Evolutionary conservation across 2,329 filamentous ascomycete genomes (phyloP).

Genomic region (Cyclaneusma minus): DNA sequence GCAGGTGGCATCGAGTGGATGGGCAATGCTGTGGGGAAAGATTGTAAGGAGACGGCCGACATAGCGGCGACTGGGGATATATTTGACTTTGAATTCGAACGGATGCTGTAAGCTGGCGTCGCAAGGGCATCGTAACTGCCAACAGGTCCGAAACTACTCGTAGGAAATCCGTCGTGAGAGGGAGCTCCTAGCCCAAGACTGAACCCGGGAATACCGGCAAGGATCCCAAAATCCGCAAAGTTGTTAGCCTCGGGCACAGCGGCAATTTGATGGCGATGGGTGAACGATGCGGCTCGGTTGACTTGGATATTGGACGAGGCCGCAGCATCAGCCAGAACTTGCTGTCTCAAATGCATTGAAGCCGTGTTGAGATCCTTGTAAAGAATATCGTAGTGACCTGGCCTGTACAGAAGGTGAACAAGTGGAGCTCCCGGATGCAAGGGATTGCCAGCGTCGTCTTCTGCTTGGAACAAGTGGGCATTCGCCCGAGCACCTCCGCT

Average conservation of each 20-base stretch:
- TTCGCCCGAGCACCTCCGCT: conserved; percentile 67
- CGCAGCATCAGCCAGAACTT: conserved; percentile 7
- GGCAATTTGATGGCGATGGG: conserved; percentile 28
- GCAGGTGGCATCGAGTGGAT: conserved; percentile 9
- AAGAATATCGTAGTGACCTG: conserved; percentile 84
- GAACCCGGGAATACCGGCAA: conserved; percentile 17
- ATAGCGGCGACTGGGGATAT: conserved; percentile 15
- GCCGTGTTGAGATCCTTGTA: conserved; percentile 40
- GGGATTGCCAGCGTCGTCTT: conserved; percentile 21
- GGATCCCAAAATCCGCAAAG: too few species aligned
- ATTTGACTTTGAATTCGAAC: not conserved
- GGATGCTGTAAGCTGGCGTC: conserved; percentile 1
- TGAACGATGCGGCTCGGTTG: conserved; percentile 32
- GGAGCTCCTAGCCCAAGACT: conserved; percentile 7
- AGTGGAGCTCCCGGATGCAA: conserved; percentile 26
- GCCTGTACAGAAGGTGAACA: conserved; percentile 49
- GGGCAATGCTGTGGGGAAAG: conserved; percentile 13
- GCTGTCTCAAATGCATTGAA: conserved; percentile 10
- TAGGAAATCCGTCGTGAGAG: conserved; percentile 11
- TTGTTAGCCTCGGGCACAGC: too few species aligned
- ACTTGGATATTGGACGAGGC: conserved; percentile 30
- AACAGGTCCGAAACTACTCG: not conserved
- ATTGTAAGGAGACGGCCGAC: conserved; percentile 17
- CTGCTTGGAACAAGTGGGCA: conserved; percentile 24
- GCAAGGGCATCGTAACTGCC: conserved; percentile 1